Evolutionary conservation across 306 rosid species (phyloP), one percentile per base, ranked within the genome.

Genomic region (Malus sieversii): DNA sequence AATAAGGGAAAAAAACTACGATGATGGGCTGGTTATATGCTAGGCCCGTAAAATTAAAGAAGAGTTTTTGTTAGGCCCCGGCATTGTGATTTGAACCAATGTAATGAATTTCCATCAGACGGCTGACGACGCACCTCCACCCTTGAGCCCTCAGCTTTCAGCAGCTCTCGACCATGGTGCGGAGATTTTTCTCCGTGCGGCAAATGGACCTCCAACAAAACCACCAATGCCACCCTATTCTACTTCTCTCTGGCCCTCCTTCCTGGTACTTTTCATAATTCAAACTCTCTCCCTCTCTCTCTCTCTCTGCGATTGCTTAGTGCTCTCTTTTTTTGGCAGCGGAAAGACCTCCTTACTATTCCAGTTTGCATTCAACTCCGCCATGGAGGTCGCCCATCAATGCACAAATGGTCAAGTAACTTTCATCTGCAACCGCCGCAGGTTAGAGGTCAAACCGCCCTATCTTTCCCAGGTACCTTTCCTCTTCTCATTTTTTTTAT

Each of bases 231-330:
- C 81, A 79, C 59, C 73, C 71, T 71, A 59, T 90, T 1, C 59
- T 46, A 78, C 95, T 94, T 77, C 87, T 94, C 33, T 92, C 96
- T 1, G 98, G 98, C 25, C 97, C 97, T 80, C 92, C 96, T 87
- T 88, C 96, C 74, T 86, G 85, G 93, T 92, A 68, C 57, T 19
- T 68, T 70, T 15, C 59, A 19, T 30, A 20, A 55, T 25, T 12
- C 70, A 42, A 40, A 6, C 3, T 29, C 20, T 8, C 22, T 13
- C 5, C 4, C 4, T 29, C 7, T 13, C 5, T 6, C 7, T 53
- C 8, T n/a, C 32, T 75, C 53, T 52, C 45, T 46, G 25, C 48
- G 22, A 59, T n/a, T 16, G 58, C 19, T 35, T 15, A 46, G 6
- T 35, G 7, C 1, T 3, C 8, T 6, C 12, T 6, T 25, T 18